Percentiles rank a stretch among this genome's conserved stretches.
These are phyloP conservation scores for Ascochyta fabae DNA, from an alignment of 2,329 filamentous ascomycete genomes.

Conservation along the genomic window DNA sequence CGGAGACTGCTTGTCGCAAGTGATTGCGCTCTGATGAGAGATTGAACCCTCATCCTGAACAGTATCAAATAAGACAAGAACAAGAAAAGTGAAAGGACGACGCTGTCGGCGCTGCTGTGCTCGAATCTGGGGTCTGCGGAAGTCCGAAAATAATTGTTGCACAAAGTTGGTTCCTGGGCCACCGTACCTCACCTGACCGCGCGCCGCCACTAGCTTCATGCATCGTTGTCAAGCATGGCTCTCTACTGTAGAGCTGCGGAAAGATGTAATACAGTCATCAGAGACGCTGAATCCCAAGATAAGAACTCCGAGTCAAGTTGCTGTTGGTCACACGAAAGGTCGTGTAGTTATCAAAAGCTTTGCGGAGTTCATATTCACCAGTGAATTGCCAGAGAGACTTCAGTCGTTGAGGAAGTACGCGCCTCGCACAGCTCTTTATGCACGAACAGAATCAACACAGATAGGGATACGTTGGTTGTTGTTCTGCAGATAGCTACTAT, in stretches of 20 bases:
- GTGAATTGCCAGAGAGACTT: too few relatives aligned
- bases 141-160: slow-evolving; percentile 36
- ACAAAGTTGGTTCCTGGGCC: slow-evolving; percentile 22
- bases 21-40: slow-evolving; percentile 43
- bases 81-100: slow-evolving; percentile 34
- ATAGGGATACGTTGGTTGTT: slow-evolving; percentile 24
- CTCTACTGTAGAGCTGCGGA: not conserved
- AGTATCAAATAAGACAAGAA: slow-evolving; percentile 18
- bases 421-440: too few relatives aligned
- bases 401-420: too few relatives aligned
- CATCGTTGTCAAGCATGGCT: not conserved
- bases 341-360: too few relatives aligned
- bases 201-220: not conserved
- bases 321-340: too few relatives aligned
- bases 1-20: slow-evolving; percentile 40
- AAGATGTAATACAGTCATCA: too few relatives aligned
- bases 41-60: slow-evolving; percentile 44
- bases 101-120: slow-evolving; percentile 30
- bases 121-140: slow-evolving; percentile 15
- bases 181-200: slow-evolving; percentile 26
- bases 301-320: too few relatives aligned
- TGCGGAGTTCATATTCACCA: too few relatives aligned
- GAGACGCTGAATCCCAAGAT: too few relatives aligned
- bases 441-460: too few relatives aligned
- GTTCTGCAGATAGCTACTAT: slow-evolving; percentile 18